Evolutionary conservation across 1,139 yeast genomes (phyloP).

Genomic region (Protomyces lactucae-debilis): DNA sequence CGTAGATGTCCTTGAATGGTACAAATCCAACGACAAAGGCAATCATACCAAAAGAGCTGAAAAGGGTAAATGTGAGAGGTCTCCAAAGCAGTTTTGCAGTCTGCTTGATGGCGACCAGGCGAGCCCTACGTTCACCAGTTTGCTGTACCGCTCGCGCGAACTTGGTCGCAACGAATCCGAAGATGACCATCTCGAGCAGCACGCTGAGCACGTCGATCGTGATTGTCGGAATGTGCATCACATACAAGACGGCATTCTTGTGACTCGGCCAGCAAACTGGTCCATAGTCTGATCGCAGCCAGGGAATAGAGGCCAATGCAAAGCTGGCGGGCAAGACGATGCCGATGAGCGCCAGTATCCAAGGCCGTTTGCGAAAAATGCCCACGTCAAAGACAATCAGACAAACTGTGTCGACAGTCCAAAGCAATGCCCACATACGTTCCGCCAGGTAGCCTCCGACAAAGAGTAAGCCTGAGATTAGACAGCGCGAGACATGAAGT

Average conservation of each 20-base stretch:
- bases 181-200: not conserved
- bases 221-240: not conserved
- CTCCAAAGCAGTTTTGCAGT: not conserved
- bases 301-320: not conserved
- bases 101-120: not conserved
- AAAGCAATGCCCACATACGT: constrained; percentile 7
- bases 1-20: not conserved
- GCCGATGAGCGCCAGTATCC: not conserved
- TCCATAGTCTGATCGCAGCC: not conserved
- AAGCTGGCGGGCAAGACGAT: not conserved
- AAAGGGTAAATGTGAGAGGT: not conserved
- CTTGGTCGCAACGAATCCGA: not conserved
- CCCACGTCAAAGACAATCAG: not conserved
- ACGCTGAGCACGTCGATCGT: not conserved
- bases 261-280: not conserved
- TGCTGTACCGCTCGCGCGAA: not conserved
- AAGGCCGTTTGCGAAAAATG: not conserved
- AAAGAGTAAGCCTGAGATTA: constrained; percentile 8
- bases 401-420: constrained; percentile 5
- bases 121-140: not conserved
- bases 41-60: not conserved
- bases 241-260: not conserved
- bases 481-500: constrained; percentile 13
- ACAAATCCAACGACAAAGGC: not conserved
- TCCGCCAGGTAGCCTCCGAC: constrained; percentile 3